phyloP scores from a whole-genome alignment of 73 alveolate species.

The Urostyla sp. region DNA sequence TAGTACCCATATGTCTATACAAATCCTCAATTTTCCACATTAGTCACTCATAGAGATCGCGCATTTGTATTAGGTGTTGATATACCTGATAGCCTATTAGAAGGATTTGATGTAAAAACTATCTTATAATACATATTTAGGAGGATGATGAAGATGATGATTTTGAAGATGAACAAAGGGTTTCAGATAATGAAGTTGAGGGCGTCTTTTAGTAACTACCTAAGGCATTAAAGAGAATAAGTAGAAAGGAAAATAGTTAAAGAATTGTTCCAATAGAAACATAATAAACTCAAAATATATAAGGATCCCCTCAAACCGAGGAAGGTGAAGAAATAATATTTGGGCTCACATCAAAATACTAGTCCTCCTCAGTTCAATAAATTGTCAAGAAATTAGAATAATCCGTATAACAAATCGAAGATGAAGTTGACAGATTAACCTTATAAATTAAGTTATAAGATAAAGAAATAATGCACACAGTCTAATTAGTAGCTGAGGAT shows the following conservation, averaged over 20 bases:
- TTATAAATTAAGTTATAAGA: slow-evolving; percentile 23
- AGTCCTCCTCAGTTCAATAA: slow-evolving; percentile 36
- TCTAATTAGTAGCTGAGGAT: slow-evolving; percentile 43
- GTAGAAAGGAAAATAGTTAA: neutral
- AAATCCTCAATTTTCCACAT: slow-evolving; percentile 84
- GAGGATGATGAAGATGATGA: slow-evolving; percentile 21
- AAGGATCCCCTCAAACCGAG: neutral
- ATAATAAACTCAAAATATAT: neutral
- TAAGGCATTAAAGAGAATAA: neutral
- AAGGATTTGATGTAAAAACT: neutral
- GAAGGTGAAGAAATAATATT: slow-evolving; percentile 64
- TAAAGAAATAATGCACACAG: slow-evolving; percentile 27
- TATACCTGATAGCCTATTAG: slow-evolving; percentile 48
- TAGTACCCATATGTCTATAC: slow-evolving; percentile 95
- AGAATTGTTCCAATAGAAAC: neutral
- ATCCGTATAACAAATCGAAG: slow-evolving; percentile 33
- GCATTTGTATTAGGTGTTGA: slow-evolving; percentile 83
- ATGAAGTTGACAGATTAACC: slow-evolving; percentile 51
- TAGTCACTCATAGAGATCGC: slow-evolving; percentile 84
- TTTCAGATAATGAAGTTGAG: neutral
- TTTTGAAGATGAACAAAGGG: neutral
- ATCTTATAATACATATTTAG: neutral
- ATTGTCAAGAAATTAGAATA: slow-evolving; percentile 51
- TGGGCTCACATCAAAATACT: slow-evolving; percentile 51
- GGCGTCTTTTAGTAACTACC: neutral